Conservation (phyloP, 495 filamentous ascomycete genomes). For the Terfezia boudieri region DNA sequence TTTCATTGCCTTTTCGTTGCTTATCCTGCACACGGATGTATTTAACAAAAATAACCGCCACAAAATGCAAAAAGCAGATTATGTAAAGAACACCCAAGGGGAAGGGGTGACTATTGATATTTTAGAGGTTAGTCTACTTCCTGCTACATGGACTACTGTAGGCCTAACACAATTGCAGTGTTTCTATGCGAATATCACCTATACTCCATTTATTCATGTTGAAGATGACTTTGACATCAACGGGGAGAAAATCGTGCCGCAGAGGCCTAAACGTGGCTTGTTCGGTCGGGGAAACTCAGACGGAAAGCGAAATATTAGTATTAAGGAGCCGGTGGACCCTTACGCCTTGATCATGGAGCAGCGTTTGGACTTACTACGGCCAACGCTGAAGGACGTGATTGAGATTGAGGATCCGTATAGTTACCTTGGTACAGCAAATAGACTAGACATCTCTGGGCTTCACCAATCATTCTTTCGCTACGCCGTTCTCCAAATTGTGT, state of each 20-base stretch:
- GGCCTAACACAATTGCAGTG: conserved; percentile 24
- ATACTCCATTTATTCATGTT: conserved; percentile 91
- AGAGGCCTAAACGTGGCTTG: conserved; percentile 45
- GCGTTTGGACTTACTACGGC: conserved; percentile 58
- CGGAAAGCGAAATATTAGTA: conserved; percentile 26
- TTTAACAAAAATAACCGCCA: conserved; percentile 99
- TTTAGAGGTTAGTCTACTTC: conserved; percentile 27
- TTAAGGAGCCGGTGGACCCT: conserved; percentile 76
- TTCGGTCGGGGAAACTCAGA: conserved; percentile 44
- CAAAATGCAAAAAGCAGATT: conserved; percentile 94
- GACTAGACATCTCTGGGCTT: conserved; percentile 51
- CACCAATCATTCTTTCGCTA: conserved; percentile 77
- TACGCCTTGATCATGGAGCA: conserved; percentile 84
- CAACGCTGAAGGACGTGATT: conserved; percentile 77
- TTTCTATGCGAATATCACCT: conserved; percentile 95
- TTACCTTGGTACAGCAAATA: conserved; percentile 53
- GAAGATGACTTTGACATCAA: conserved; percentile 77
- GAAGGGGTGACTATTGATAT: conserved; percentile 85
- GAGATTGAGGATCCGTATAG: conserved; percentile 76
- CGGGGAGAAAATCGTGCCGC: conserved; percentile 46
- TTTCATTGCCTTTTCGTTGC: conserved; percentile 86
- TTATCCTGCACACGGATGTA: conserved; percentile 91
- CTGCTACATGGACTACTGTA: background rate
- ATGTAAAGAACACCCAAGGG: conserved; percentile 78
- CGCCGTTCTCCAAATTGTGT: conserved; percentile 82